Base-by-base conservation (phyloP, 1,284 basidiomycete species). In the Pulveroboletus ridleyi region DNA sequence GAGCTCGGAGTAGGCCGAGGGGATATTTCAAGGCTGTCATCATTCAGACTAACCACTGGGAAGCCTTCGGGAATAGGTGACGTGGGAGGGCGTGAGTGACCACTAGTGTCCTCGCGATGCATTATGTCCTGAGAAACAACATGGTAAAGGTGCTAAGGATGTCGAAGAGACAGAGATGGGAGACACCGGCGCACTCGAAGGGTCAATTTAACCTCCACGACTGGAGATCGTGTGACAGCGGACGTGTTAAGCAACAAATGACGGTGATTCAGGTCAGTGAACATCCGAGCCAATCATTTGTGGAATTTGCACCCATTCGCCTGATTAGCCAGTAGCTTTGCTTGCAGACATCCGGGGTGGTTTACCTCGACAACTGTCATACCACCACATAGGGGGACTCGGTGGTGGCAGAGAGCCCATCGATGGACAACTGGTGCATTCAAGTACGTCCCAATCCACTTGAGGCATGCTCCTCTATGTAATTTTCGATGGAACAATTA, bases 141-240 rank as follows among this genome's bases (percentile, higher is more conserved):
- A 54, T 60, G 15, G 72, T 67, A 29, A 74, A 67, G 6, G 66
- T 56, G 33, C 59, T 67, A 54, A 75, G 78, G 14, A 72, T 2
- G 72, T 69, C 20, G 76, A 77, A 49, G 74, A 58, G 3, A 65
- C 65, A 22, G 74, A 77, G 22, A 75, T 69, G 20, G 77, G 74
- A 39, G 77, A 78, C 29, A 76, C 74, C 0, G 77, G 77, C 29
- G 77, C 76, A 39, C 77, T 78, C 58, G 76, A 78, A 18, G 73
- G n/a, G 41, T 65, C 62, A 60, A 66, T 73, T 58, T 75, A 76
- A 63, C 74, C 50, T 35, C 73, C 74, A 57, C 76, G 73, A 46
- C 72, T 76, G 22, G 76, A 77, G 20, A 67, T 73, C 25, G 76
- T 78, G 42, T 71, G 72, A n/a, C 76, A 75, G 63, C 77, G 77